Conservation (phyloP, 345 rosid species). For the Alliaria petiolata region DNA sequence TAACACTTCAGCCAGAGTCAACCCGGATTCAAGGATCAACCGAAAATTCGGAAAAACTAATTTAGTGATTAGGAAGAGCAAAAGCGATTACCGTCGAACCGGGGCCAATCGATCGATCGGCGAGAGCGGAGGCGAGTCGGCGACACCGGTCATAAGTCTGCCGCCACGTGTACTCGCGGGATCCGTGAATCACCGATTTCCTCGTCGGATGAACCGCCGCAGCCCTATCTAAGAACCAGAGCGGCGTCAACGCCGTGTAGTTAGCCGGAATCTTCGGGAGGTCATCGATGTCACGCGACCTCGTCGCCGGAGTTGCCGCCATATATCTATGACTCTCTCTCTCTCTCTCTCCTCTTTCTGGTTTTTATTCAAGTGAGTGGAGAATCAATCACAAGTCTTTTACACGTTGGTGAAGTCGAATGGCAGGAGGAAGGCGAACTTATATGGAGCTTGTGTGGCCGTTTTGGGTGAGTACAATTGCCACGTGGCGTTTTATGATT, state of each 20-base stretch:
- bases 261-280: constrained; percentile 80
- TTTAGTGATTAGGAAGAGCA: no score
- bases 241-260: constrained; percentile 81
- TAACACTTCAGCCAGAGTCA: not conserved
- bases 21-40: not conserved
- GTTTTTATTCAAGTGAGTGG: constrained; percentile 3
- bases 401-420: constrained; percentile 15
- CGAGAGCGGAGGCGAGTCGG: constrained; percentile 82
- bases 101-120: constrained; percentile 52
- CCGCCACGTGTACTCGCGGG: constrained; percentile 67
- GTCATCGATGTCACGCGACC: constrained; percentile 65
- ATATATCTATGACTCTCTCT: not conserved
- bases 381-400: not conserved
- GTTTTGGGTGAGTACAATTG: not conserved
- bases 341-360: not conserved
- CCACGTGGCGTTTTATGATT: constrained; percentile 3
- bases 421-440: not conserved
- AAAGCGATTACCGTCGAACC: constrained; percentile 60
- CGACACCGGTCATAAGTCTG: constrained; percentile 80
- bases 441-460: not conserved
- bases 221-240: constrained; percentile 82
- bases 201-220: constrained; percentile 74
- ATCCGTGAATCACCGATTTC: constrained; percentile 62
- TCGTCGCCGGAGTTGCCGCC: constrained; percentile 23
- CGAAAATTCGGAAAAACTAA: not conserved